Percentiles rank a stretch among this genome's conserved stretches.
These are phyloP conservation scores for Raffaelea albimanens DNA, from an alignment of 2,329 filamentous ascomycete species.

Conservation along the genomic window DNA sequence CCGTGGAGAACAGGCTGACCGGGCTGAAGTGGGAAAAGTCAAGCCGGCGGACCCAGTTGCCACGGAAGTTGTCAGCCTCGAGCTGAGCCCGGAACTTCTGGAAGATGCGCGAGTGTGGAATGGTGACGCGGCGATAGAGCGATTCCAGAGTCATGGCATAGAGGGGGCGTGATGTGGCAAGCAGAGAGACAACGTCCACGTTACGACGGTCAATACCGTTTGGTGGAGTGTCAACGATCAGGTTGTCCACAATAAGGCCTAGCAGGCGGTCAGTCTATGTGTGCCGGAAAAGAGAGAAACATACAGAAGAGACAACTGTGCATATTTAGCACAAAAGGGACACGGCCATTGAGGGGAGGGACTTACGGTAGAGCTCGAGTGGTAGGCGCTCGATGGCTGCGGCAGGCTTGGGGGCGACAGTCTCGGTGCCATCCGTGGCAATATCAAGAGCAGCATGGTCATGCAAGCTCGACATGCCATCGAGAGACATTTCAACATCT, in stretches of 20 bases:
- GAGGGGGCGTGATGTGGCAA: constrained; percentile 66
- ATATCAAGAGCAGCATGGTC: not conserved
- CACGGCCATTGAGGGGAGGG: not conserved
- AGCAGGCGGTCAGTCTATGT: constrained; percentile 3
- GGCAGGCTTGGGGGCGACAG: no score
- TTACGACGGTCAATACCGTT: constrained; percentile 70
- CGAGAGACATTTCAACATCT: no score
- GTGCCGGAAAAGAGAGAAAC: not conserved
- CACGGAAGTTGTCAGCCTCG: constrained; percentile 55
- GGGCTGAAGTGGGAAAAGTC: constrained; percentile 85
- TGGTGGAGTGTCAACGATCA: constrained; percentile 64
- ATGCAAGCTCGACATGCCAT: no score
- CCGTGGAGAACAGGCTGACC: constrained; percentile 64
- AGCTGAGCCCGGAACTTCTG: constrained; percentile 70
- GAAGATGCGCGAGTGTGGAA: constrained; percentile 76
- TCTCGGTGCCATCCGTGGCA: constrained; percentile 6
- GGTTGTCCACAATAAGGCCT: constrained; percentile 66
- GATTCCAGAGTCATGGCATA: constrained; percentile 65
- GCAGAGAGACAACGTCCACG: constrained; percentile 65
- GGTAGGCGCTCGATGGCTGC: constrained; percentile 53
- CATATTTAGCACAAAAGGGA: not conserved
- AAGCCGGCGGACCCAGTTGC: constrained; percentile 65
- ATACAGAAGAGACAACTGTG: not conserved
- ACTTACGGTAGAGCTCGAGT: constrained; percentile 61
- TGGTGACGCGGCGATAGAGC: constrained; percentile 70